Base-by-base conservation (phyloP, 768 basidiomycete genomes). In the Chiua virens region DNA sequence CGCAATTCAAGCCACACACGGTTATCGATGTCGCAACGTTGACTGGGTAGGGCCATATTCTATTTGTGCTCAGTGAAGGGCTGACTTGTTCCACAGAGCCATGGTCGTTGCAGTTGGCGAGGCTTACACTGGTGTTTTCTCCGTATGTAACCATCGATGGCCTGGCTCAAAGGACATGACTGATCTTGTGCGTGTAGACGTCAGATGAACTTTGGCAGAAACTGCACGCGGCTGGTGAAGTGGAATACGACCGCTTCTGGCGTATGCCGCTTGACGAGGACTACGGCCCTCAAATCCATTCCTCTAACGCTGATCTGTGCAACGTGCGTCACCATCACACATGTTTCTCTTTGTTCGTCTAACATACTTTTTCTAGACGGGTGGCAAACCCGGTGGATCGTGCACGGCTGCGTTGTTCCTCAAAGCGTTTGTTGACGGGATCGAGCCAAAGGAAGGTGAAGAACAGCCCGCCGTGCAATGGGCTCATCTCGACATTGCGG, bases 401-500 rank as follows among this genome's bases (percentile, higher is more conserved):
- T 83, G 80, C 70, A 94, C 92, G 1, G 92, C 92, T 3, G 91
- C 92, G 3, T 72, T 92, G 18, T 95, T 95, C 83, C 74, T 95
- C 50, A 89, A 90, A 71, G 77, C 83, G 3, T 92, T 92, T 58
- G 87, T 87, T 2, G 78, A 87, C 22, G 89, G 88, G 4, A 81
- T 85, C 49, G 86, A 89, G 61, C 72, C 77, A 2, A 78, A 80
- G 60, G 77, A 81, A 13, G 83, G 80, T 39, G 61, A 76, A 50
- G 76, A 75, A 43, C 74, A 74, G 6, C 74, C 81, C 6, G 66
- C 71, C 13, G 70, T 91, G 57, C 81, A 82, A 54, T 95, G 92
- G 90, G 92, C 92, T 1, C 92, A 94, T 67, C 70, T 93, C 38
- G 92, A 95, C 61, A 92, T 92, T 50, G 90, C 83, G 10, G 85